Conservation (phyloP, 441 rosid species). For the Corymbia calophylla region DNA sequence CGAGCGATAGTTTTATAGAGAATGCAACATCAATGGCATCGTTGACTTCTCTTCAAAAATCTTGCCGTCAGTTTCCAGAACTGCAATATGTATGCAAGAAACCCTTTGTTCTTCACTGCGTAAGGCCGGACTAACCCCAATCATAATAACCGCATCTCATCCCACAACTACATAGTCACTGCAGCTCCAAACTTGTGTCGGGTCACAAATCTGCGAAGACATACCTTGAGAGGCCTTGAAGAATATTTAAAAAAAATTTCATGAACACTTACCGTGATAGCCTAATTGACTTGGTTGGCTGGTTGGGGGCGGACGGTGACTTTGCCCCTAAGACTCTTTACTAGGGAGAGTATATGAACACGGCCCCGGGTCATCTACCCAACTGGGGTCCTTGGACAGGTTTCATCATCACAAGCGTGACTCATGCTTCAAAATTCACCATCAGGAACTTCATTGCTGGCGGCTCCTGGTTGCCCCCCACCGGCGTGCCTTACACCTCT, state of each 20-base stretch:
- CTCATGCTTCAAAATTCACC: neutral
- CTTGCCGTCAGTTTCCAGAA: neutral
- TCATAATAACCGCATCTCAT: neutral
- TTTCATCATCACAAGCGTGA: neutral
- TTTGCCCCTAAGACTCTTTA: neutral
- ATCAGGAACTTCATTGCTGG: too few relatives aligned
- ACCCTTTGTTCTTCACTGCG: neutral
- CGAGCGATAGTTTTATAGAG: too few relatives aligned
- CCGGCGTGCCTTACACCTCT: too few relatives aligned
- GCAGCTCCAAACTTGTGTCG: neutral
- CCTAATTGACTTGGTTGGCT: neutral
- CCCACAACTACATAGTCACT: neutral
- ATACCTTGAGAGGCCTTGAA: neutral
- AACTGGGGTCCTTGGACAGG: neutral
- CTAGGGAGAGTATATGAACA: neutral
- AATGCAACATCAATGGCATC: neutral
- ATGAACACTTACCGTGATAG: neutral
- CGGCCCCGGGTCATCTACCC: neutral
- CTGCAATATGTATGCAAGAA: neutral
- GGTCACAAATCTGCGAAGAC: neutral
- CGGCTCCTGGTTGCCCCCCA: too few relatives aligned
- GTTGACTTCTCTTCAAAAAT: neutral
- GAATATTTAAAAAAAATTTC: too few relatives aligned
- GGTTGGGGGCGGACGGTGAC: neutral
- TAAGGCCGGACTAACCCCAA: neutral